A percentile compares a stretch with the other conserved stretches of the same genome.
Evolutionary conservation across 805 yeast genomes (phyloP).

Genomic region (Lachancea kluyveri): DNA sequence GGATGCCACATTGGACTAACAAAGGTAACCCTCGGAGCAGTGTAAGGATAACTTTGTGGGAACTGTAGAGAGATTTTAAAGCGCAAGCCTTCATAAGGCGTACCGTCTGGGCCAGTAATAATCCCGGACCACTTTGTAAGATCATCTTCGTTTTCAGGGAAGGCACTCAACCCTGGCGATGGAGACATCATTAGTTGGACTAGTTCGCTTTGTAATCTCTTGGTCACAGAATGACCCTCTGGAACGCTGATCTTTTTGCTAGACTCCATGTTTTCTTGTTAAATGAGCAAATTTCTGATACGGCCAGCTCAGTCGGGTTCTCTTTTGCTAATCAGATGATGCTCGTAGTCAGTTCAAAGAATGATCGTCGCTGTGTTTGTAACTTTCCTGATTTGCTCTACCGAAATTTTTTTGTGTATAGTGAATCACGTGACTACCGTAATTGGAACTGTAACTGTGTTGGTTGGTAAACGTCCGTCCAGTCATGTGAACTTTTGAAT

Average conservation of each 20-base stretch:
- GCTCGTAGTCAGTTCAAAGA: too few relatives aligned
- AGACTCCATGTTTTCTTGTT: slow-evolving; percentile 5
- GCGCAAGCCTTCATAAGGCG: slow-evolving; percentile 48
- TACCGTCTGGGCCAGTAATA: slow-evolving; percentile 50
- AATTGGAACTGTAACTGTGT: too few relatives aligned
- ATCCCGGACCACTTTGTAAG: slow-evolving; percentile 53
- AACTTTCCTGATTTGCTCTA: too few relatives aligned
- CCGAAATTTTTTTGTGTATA: too few relatives aligned
- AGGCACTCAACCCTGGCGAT: slow-evolving; percentile 48
- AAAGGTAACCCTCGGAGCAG: slow-evolving; percentile 51
- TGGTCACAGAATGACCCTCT: slow-evolving; percentile 43
- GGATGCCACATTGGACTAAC: slow-evolving; percentile 62
- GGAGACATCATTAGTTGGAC: slow-evolving; percentile 46
- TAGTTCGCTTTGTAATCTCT: slow-evolving; percentile 45
- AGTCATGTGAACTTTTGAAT: slow-evolving; percentile 3
- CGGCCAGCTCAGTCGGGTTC: too few relatives aligned
- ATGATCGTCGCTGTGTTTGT: too few relatives aligned
- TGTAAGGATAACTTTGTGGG: slow-evolving; percentile 51
- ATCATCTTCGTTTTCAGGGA: slow-evolving; percentile 47
- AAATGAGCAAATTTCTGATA: too few relatives aligned
- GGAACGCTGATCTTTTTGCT: slow-evolving; percentile 13
- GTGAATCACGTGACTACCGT: too few relatives aligned
- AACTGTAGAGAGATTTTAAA: slow-evolving; percentile 46
- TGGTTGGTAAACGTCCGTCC: too few relatives aligned
- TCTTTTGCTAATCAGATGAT: too few relatives aligned